Base-by-base conservation (phyloP, 768 basidiomycete species). In the Amanita molliuscula region DNA sequence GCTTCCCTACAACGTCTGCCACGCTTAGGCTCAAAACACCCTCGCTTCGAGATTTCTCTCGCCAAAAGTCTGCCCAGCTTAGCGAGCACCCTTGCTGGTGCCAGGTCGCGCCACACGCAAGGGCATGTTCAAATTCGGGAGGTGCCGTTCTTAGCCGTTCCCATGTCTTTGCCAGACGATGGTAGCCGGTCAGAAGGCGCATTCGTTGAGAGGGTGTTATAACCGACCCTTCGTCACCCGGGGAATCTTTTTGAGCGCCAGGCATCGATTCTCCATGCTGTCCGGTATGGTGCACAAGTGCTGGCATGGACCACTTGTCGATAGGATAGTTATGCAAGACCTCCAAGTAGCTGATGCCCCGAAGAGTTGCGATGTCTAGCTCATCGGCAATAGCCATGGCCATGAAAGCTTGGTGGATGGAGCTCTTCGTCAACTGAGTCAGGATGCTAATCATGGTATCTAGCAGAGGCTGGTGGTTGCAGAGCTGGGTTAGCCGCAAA, bases 41-140 rank as follows among this genome's bases (percentile, higher is more conserved):
- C 31, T 86, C 84, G 40, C 75, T 69, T 57, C 72, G 72, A 23
- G 80, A 78, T 63, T 82, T 84, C 56, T 86, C 84, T 63, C 82
- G 83, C 85, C 85, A 88, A 60, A 86, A 88, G 47, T 86, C 84
- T 9, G 77, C 60, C 84, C 84, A 88, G 49, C 78, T 78, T 61
- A 84, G 82, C 20, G 73, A 76, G 55, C 85, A 88, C 16, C 78
- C 75, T 50, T 81, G 79, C 56, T 83, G 82, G 58, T 84, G 80
- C 82, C 83, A 87, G 8, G 78, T 80, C 13, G 80, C 74, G 36
- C 74, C 76, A 56, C 85, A 86, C 3, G 76, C 65, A 6, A 75
- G 61, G 1, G 79, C 73, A 56, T 88, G 85, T 26, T 80, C 79
- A 54, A 87, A 84, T n/a, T 62, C 59, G 26, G 79, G 74, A 4